Conservation (phyloP, 345 rosid genomes). For the Crucihimalaya himalaica region DNA sequence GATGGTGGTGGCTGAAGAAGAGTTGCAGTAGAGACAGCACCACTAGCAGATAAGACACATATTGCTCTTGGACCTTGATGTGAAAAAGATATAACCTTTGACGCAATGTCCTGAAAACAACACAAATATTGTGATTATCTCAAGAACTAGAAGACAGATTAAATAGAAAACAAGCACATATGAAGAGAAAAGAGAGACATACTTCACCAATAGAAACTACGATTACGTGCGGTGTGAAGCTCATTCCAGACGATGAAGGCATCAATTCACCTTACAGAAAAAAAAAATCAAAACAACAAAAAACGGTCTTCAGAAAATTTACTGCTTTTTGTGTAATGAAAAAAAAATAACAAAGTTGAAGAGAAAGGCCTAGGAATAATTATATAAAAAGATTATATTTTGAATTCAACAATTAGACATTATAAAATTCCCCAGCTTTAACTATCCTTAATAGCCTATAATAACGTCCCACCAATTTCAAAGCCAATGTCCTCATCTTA, state of each 20-base stretch:
- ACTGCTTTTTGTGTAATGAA: not conserved
- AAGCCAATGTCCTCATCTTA: constrained; percentile 8
- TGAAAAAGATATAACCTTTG: constrained; percentile 72
- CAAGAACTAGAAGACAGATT: not conserved
- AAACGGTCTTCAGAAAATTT: not conserved
- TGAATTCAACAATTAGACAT: constrained; percentile 8
- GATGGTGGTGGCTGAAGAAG: constrained; percentile 86
- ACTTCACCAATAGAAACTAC: constrained; percentile 80
- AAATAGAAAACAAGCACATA: not conserved
- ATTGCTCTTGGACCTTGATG: constrained; percentile 90
- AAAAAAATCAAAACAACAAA: not conserved
- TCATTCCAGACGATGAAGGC: constrained; percentile 68
- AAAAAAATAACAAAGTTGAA: not conserved
- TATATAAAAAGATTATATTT: constrained; percentile 19
- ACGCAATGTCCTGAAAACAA: constrained; percentile 44
- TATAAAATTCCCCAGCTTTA: constrained; percentile 28
- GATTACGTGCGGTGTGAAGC: constrained; percentile 83
- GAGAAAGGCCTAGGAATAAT: not conserved
- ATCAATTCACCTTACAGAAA: constrained; percentile 32
- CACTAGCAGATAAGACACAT: constrained; percentile 88
- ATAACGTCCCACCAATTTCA: constrained; percentile 21
- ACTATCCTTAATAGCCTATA: constrained; percentile 1
- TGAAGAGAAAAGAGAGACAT: not conserved
- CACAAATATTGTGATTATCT: not conserved
- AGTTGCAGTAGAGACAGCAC: constrained; percentile 87